Conservation (phyloP, 2,329 filamentous ascomycete genomes). For the Paecilomyces sp. region DNA sequence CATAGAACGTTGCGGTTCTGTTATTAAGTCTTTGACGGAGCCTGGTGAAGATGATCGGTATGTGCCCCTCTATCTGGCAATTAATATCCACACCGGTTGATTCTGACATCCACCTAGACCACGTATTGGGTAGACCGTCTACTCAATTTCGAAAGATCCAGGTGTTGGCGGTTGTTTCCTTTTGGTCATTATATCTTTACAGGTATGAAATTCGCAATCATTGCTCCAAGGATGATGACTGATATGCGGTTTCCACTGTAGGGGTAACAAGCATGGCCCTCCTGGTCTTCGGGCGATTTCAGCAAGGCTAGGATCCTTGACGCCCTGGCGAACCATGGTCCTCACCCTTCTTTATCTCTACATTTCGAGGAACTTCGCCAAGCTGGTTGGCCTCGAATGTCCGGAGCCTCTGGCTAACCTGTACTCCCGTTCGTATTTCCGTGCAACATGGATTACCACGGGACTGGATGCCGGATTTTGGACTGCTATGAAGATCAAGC, state of each 20-base stretch:
- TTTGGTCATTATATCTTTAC: conserved; percentile 82
- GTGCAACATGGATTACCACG: conserved; percentile 93
- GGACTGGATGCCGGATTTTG: conserved; percentile 95
- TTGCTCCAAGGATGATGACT: background rate
- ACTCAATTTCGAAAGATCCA: conserved; percentile 87
- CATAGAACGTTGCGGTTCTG: background rate
- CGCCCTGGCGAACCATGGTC: conserved; percentile 82
- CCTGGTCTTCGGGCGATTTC: conserved; percentile 66
- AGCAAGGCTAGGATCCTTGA: conserved; percentile 61
- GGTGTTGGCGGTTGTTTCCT: conserved; percentile 80
- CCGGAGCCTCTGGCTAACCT: conserved; percentile 92
- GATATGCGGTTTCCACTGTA: conserved; percentile 25
- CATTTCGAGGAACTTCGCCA: conserved; percentile 84
- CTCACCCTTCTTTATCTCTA: conserved; percentile 89
- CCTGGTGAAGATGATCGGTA: background rate
- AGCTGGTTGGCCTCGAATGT: conserved; percentile 80
- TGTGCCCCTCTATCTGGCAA: background rate
- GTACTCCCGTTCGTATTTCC: conserved; percentile 87
- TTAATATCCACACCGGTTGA: background rate
- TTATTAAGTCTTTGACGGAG: background rate
- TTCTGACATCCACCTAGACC: conserved; percentile 48
- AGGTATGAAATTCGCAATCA: conserved; percentile 46
- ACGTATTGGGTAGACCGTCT: conserved; percentile 85
- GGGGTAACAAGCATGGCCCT: conserved; percentile 84
- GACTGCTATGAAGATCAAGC: conserved; percentile 89